Evolutionary conservation across 2,329 filamentous ascomycete species (phyloP).

Genomic region (Aspergillus pseudonomiae): DNA sequence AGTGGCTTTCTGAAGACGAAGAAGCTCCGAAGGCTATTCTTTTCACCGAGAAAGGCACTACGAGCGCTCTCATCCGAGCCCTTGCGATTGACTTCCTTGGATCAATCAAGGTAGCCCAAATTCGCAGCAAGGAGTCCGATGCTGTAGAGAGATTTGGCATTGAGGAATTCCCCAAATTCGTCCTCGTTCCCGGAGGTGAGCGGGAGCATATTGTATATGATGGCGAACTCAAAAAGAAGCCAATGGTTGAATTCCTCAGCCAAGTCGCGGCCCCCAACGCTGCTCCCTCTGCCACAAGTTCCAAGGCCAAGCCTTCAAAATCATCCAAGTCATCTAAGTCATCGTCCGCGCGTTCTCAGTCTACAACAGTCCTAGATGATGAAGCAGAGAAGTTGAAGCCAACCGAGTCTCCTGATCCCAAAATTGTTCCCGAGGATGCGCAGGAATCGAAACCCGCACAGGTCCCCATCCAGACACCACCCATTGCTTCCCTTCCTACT

Average conservation of each 20-base stretch:
- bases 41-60: slow-evolving; percentile 91
- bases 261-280: slow-evolving; percentile 79
- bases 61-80: slow-evolving; percentile 78
- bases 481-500: slow-evolving; percentile 68
- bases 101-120: slow-evolving; percentile 76
- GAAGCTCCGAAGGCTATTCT: slow-evolving; percentile 81
- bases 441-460: slow-evolving; percentile 43
- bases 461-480: slow-evolving; percentile 60
- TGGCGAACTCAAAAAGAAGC: slow-evolving; percentile 82
- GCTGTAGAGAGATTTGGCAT: slow-evolving; percentile 76
- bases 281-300: slow-evolving; percentile 61
- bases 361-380: slow-evolving; percentile 47
- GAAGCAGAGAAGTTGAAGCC: slow-evolving; percentile 42
- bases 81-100: slow-evolving; percentile 90
- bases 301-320: slow-evolving; percentile 38
- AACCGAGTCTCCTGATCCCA: slow-evolving; percentile 58
- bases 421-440: slow-evolving; percentile 43
- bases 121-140: slow-evolving; percentile 76
- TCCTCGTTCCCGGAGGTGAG: slow-evolving; percentile 74
- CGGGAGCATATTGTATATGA: slow-evolving; percentile 72
- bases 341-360: slow-evolving; percentile 49
- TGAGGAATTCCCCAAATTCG: slow-evolving; percentile 74
- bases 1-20: slow-evolving; percentile 70
- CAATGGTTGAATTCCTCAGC: slow-evolving; percentile 79
- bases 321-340: slow-evolving; percentile 40